phyloP scores from a whole-genome alignment of 768 basidiomycete species.

The Amanita exitialis region DNA sequence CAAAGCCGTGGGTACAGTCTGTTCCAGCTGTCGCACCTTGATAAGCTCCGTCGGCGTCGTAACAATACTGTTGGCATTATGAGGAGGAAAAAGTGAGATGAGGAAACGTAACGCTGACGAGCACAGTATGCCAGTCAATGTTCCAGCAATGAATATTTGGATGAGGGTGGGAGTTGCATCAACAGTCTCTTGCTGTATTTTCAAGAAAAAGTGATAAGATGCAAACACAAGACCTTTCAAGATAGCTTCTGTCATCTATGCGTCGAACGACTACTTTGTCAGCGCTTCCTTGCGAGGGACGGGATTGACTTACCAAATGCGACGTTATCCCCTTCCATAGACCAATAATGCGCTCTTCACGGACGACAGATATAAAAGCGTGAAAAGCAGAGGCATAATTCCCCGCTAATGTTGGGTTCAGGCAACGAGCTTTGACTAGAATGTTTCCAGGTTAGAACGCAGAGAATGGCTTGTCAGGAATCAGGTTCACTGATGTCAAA shows the following conservation, averaged over 20 bases:
- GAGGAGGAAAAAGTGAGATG: background rate
- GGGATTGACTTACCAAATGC: no score
- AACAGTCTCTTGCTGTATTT: conserved; percentile 42
- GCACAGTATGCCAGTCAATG: conserved; percentile 68
- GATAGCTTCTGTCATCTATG: conserved; percentile 56
- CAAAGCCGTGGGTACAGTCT: conserved; percentile 36
- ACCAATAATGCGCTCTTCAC: conserved; percentile 59
- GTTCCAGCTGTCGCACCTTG: conserved; percentile 76
- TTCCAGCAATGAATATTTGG: conserved; percentile 72
- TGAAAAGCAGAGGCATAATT: conserved; percentile 60
- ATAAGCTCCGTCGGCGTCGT: conserved; percentile 82
- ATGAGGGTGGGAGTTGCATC: conserved; percentile 47
- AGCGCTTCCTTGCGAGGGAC: no score
- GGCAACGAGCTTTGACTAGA: conserved; percentile 74
- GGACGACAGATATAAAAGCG: conserved; percentile 56
- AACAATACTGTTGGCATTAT: conserved; percentile 36
- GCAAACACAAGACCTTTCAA: conserved; percentile 87
- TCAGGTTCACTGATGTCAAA: conserved; percentile 43
- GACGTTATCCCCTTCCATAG: conserved; percentile 73
- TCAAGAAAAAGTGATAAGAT: conserved; percentile 73
- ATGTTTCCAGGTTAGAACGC: no score
- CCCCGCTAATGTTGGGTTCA: conserved; percentile 45
- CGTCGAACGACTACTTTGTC: no score
- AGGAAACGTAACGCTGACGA: conserved; percentile 43
- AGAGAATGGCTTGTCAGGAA: background rate